Base-by-base conservation (phyloP, 768 basidiomycete genomes). In the Fomitopsis pulvina region DNA sequence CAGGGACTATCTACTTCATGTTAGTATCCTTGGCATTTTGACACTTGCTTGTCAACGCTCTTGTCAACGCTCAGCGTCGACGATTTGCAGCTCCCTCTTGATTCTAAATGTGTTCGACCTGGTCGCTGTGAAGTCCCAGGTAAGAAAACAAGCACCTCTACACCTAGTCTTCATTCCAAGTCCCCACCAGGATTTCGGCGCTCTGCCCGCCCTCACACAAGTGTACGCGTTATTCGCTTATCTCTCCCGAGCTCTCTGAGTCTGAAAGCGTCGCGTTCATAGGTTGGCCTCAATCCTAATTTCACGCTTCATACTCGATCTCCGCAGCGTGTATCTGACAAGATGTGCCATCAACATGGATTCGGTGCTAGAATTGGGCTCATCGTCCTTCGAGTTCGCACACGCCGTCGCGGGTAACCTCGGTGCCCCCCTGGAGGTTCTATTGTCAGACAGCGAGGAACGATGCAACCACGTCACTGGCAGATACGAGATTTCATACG, bases 221-320 rank as follows among this genome's bases (percentile, higher is more conserved):
- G 49, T 43, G 49, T 50, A 32, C 21, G 49, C 24, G 2, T 14
- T 7, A 20, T 2, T 32, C 3, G 16, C 29, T 22, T 12, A 12
- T 9, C 26, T 11, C 4, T 21, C 6, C 16, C 24, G 3, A 26
- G 9, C 18, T 4, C 26, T 16, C 8, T 34, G 18, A 18, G 2
- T 24, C 28, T 8, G 28, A 12, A 42, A 6, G 41, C 45, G 29
- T 46, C 20, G 34, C 14, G 5, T 7, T 28, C 28, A 8, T 29
- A 46, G 45, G 18, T 32, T 48, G 14, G 40, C 46, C 4, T 48
- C 53, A 22, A 51, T 51, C 10, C 42, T 54, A 30, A 48, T 54
- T 32, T 51, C 53, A 8, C 53, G 53, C 34, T 54, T 54, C 53
- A 10, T 54, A 45, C 32, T 54, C 39, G 48, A 54, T 30, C 50